Evolutionary conservation across 495 filamentous ascomycete genomes (phyloP).

Genomic region (Hypoxylon crocopeplum): DNA sequence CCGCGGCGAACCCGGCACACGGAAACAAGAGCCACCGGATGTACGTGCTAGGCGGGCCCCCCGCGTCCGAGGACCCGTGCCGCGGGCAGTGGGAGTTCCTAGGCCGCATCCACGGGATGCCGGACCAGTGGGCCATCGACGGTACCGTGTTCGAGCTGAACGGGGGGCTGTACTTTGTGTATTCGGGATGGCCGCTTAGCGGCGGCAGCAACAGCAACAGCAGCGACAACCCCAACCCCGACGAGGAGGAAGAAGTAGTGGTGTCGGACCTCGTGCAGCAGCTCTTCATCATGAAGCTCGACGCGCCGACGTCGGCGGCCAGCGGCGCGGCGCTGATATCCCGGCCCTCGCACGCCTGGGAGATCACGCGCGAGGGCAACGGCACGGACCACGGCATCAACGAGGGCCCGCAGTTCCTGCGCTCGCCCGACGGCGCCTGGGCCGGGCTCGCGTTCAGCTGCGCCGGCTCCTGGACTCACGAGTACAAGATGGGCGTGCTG

Average conservation of each 20-base stretch:
- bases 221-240: too few species aligned
- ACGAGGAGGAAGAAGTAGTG: not conserved
- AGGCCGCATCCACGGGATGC: conserved; percentile 38
- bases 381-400: conserved; percentile 39
- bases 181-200: conserved; percentile 42
- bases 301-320: conserved; percentile 26
- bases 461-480: conserved; percentile 42
- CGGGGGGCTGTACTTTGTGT: conserved; percentile 35
- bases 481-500: conserved; percentile 44
- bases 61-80: conserved; percentile 32
- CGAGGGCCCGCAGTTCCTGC: conserved; percentile 42
- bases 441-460: conserved; percentile 36
- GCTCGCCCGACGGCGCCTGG: conserved; percentile 39
- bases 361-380: conserved; percentile 38
- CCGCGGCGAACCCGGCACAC: conserved; percentile 34
- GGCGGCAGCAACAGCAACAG: not conserved
- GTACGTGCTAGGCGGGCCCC: conserved; percentile 42
- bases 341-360: conserved; percentile 34
- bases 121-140: conserved; percentile 44
- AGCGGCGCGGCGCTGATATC: conserved; percentile 31
- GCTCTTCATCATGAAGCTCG: conserved; percentile 39
- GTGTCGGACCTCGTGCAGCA: conserved; percentile 34
- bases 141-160: conserved; percentile 41
- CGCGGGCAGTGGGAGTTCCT: conserved; percentile 41
- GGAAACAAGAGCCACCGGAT: conserved; percentile 43